Base-by-base conservation (phyloP, 352 stramenopile species). In the Phytophthora crassamura region DNA sequence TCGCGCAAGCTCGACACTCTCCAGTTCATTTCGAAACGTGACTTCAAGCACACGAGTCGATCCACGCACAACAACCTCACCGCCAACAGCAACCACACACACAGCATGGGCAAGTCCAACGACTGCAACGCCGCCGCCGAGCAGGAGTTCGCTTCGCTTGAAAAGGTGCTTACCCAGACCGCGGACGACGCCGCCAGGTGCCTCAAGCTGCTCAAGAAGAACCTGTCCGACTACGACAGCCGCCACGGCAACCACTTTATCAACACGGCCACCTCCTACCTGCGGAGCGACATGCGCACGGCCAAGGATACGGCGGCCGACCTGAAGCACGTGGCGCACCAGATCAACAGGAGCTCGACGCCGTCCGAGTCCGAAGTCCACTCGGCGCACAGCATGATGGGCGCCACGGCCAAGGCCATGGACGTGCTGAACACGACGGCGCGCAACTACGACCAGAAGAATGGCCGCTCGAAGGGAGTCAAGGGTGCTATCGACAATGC, bases 381-480 rank as follows among this genome's bases (percentile, higher is more conserved):
- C 42, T 33, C 22, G 5, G 42, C 42, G 9, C 42, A 22, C 42
- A 49, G 34, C 22, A 49, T 34, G 42, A 49, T 49, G 42, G 20
- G 42, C 22, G 42, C 42, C 42, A 34, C 42, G 20, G 42, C 18
- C 5, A 49, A 49, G 20, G 42, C 42, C 42, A 49, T 49, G 42
- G 42, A 49, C 7, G 34, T 49, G 20, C 20, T 49, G 9, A 33
- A 34, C 10, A 49, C 42, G 20, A 49, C 42, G 42, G 42, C 42
- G 32, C 42, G 42, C 42, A 34, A 49, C 22, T 49, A 49, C 42
- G 42, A 49, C 22, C 42, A 49, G 22, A 49, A 49, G 42, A 49
- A 49, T 22, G 42, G 42, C 42, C 42, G 42, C 10, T 49, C 42
- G 9, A 49, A 35, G 42, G 42, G 42, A 18, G 42, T 35, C 42